Evolutionary conservation across 2,329 filamentous ascomycete genomes (phyloP), one percentile per base, ranked within the genome.

Genomic region (Reticulascus tulasneorum): DNA sequence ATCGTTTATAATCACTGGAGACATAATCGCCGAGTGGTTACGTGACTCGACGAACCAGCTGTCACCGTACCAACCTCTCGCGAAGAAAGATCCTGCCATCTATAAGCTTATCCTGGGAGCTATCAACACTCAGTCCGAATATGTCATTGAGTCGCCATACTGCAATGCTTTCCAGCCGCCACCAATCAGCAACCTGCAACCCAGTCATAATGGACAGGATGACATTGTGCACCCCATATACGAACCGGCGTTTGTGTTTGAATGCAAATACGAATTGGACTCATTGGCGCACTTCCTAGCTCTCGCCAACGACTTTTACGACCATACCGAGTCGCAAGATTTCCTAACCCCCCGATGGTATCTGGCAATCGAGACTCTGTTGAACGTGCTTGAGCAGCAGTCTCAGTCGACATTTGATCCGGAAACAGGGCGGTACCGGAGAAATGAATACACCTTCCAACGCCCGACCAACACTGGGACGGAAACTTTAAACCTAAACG

Each of bases 261-360:
- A 98, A 63, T 98, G 93, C 77, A 98, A 98, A 64, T 98, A 97
- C 62, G 93, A 98, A 66, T 79, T 98, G 16, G 93, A 98, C 63
- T 96, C 90, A 8, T 72, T 98, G 1, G 93, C 90, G 0, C 84
- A 94, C 55, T 98, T 98, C 59, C 73, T 98, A 6, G 80, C 85
- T 0, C 66, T 98, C 3, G 78, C 75, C 13, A 96, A 95, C 52
- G 82, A 95, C 49, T 97, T 94, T 62, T 75, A 93, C 63, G 78
- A 84, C 24, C 75, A 86, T 53, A 94, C 88, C 0, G 74, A 74
- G 3, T 91, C 86, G 0, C 84, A 74, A 1, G 82, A 84, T 2
- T 96, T 94, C 55, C 56, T 97, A 23, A 90, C 77, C 4, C 59
- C 72, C 6, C 76, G 91, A 31, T 98, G 89, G 87, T 80, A 84